Evolutionary conservation across 441 rosid species (phyloP).

Genomic region (Aleurites moluccanus): DNA sequence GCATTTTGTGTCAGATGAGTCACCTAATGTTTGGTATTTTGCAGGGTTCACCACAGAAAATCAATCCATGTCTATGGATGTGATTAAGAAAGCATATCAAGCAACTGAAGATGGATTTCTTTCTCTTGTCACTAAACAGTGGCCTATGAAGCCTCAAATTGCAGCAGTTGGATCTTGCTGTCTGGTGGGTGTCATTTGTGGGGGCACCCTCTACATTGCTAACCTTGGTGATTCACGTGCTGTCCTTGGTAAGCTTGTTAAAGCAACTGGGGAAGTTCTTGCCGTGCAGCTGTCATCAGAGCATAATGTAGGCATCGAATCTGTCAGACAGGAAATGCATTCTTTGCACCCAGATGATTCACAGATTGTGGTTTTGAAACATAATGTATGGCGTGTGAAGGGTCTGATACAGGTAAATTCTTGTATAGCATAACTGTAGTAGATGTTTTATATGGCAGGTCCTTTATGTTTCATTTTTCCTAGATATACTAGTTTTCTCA

Average conservation of each 20-base stretch:
- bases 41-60: constrained; percentile 86
- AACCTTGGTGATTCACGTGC: constrained; percentile 93
- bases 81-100: constrained; percentile 74
- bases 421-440: not conserved
- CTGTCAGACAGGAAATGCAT: constrained; percentile 79
- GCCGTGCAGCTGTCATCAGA: constrained; percentile 83
- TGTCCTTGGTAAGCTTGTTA: constrained; percentile 76
- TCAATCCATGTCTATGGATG: constrained; percentile 73
- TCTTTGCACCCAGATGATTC: constrained; percentile 90
- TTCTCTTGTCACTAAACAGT: constrained; percentile 70
- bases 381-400: constrained; percentile 97
- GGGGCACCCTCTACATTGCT: constrained; percentile 27
- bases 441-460: constrained; percentile 6
- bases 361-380: constrained; percentile 80
- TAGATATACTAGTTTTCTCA: constrained; percentile 3
- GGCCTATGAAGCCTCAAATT: constrained; percentile 79
- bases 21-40: constrained; percentile 17
- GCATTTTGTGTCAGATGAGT: not conserved
- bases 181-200: constrained; percentile 73
- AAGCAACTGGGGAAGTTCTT: constrained; percentile 74
- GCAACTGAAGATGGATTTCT: constrained; percentile 94
- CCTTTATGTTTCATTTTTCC: not conserved
- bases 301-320: constrained; percentile 83
- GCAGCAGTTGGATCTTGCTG: constrained; percentile 98
- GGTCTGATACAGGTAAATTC: constrained; percentile 82